Evolutionary conservation across 345 rosid species (phyloP).

Genomic region (Carallia pectinifolia): DNA sequence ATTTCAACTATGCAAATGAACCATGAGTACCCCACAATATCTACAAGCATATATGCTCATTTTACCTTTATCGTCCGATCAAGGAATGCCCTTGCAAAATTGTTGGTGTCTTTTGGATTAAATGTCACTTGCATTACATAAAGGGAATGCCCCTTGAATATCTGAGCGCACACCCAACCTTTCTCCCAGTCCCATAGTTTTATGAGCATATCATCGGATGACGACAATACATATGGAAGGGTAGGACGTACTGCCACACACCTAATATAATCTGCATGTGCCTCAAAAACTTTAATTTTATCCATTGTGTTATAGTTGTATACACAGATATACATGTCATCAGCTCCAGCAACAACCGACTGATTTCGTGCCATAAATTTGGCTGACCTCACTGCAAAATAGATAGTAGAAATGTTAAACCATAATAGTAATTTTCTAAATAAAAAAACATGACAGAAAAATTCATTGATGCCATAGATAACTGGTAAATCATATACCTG

Average conservation of each 20-base stretch:
- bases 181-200: conserved; percentile 99
- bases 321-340: conserved; percentile 85
- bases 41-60: conserved; percentile 1
- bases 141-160: conserved; percentile 97
- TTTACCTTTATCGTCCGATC: conserved; percentile 87
- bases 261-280: conserved; percentile 94
- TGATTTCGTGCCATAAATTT: conserved; percentile 82
- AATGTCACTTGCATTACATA: conserved; percentile 98
- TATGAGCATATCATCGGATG: conserved; percentile 98
- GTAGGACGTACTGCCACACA: conserved; percentile 94
- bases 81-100: conserved; percentile 97
- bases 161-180: conserved; percentile 88
- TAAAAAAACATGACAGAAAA: background rate
- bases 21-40: conserved; percentile 10
- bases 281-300: conserved; percentile 89
- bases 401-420: conserved; percentile 3
- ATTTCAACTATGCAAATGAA: conserved; percentile 6
- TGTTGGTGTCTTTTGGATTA: conserved; percentile 86
- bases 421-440: background rate
- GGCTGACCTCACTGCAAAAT: conserved; percentile 84
- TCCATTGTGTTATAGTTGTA: conserved; percentile 93
- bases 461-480: background rate
- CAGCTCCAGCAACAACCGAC: conserved; percentile 97
- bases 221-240: conserved; percentile 82
- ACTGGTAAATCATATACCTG: conserved; percentile 45